Percentiles rank a stretch among this genome's conserved stretches.
Evolutionary conservation across 352 stramenopile species (phyloP).

Genomic region (Globisporangium nodosum): DNA sequence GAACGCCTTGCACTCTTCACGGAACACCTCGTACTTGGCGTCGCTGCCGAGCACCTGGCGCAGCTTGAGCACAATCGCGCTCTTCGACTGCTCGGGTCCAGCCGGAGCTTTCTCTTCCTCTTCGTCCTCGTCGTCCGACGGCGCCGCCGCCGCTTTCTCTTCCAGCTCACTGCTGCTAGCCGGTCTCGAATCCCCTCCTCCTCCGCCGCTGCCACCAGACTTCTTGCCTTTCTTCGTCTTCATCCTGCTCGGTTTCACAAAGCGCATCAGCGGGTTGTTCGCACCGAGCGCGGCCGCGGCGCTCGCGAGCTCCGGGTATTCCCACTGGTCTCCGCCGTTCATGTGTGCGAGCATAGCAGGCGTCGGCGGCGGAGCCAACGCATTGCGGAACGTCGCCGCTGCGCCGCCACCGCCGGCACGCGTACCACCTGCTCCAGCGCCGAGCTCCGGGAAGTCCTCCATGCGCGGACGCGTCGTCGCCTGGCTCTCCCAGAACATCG

Average conservation of each 20-base stretch:
- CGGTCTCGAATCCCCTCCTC: background rate
- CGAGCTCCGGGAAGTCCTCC: slow-evolving; percentile 71
- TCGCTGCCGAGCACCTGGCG: slow-evolving; percentile 68
- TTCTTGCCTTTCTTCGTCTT: slow-evolving; percentile 53
- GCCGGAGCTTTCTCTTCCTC: slow-evolving; percentile 30
- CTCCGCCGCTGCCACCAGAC: slow-evolving; percentile 3
- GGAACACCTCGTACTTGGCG: slow-evolving; percentile 82
- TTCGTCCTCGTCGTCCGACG: slow-evolving; percentile 21
- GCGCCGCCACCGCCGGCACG: slow-evolving; percentile 11
- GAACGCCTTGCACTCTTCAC: slow-evolving; percentile 70
- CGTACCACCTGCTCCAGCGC: slow-evolving; percentile 8
- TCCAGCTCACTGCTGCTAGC: slow-evolving; percentile 25
- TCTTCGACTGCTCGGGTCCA: slow-evolving; percentile 48
- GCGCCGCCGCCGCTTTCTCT: slow-evolving; percentile 33
- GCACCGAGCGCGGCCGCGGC: slow-evolving; percentile 63
- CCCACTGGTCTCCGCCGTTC: slow-evolving; percentile 49
- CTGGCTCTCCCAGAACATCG: slow-evolving; percentile 68
- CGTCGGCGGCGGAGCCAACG: slow-evolving; percentile 57
- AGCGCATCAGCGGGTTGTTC: slow-evolving; percentile 78
- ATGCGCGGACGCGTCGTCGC: slow-evolving; percentile 32
- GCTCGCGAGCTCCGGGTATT: slow-evolving; percentile 63
- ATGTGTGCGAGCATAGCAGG: slow-evolving; percentile 72
- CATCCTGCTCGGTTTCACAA: slow-evolving; percentile 66
- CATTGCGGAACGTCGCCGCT: slow-evolving; percentile 57
- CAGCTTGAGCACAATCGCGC: slow-evolving; percentile 71